These are phyloP conservation scores for Theobroma grandiflorum DNA, from an alignment of 441 rosid genomes.

Conservation along the genomic window DNA sequence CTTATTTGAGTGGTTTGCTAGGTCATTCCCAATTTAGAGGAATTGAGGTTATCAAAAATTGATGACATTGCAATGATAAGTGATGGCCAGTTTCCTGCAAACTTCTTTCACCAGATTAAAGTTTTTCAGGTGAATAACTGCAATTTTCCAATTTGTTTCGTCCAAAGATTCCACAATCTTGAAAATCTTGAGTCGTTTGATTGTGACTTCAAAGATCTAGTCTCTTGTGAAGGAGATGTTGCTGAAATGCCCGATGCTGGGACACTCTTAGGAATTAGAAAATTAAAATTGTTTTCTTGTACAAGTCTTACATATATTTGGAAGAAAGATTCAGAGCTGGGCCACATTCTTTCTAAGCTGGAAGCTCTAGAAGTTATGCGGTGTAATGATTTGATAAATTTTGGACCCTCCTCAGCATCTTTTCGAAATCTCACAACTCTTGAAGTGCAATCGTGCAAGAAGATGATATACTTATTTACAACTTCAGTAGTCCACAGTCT, in stretches of 20 bases:
- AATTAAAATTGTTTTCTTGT: neutral
- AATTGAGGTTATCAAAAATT: neutral
- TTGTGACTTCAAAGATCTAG: neutral
- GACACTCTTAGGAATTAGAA: constrained; percentile 20
- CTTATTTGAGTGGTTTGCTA: neutral
- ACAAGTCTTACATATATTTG: neutral
- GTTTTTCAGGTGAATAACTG: neutral
- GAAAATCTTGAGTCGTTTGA: rapidly evolving
- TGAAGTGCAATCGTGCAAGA: constrained; percentile 24
- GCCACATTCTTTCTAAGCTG: constrained; percentile 10
- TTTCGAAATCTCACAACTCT: constrained; percentile 28
- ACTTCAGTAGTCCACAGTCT: constrained; percentile 28
- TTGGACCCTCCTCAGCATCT: neutral
- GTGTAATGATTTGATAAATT: constrained; percentile 16
- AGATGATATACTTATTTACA: constrained; percentile 27
- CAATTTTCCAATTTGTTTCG: neutral
- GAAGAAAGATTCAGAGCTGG: neutral
- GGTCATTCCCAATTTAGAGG: neutral
- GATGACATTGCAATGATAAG: neutral
- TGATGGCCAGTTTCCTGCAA: neutral
- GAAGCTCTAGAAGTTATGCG: neutral
- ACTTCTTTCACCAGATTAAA: neutral
- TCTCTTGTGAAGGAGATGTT: neutral
- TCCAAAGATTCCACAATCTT: constrained; percentile 20
- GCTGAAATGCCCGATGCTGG: neutral